A percentile compares a stretch with the other conserved stretches of the same genome.
Conservation (phyloP, 805 yeast species). For the Spathaspora gorwiae region DNA sequence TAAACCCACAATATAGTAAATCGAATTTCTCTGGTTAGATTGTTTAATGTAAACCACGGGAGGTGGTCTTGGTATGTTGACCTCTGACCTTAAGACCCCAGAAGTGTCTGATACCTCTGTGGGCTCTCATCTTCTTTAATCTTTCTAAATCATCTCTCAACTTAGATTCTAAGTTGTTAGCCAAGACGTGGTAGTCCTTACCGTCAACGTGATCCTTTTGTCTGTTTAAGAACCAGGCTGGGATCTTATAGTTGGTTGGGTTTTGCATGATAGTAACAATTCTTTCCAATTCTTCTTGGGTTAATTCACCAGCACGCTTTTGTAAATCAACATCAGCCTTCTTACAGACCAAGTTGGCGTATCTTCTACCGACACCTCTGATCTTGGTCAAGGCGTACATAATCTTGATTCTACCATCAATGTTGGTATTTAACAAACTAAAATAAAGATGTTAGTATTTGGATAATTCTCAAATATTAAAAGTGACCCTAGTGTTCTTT, state of each 20-base stretch:
- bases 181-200: slow-evolving; percentile 98
- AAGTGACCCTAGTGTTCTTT: no score
- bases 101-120: slow-evolving; percentile 99
- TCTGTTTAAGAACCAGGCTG: slow-evolving; percentile 99
- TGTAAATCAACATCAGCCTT: slow-evolving; percentile 98
- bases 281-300: slow-evolving; percentile 99
- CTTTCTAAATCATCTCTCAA: slow-evolving; percentile 99
- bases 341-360: slow-evolving; percentile 99
- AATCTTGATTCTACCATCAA: slow-evolving; percentile 99
- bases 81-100: slow-evolving; percentile 99
- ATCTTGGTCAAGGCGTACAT: slow-evolving; percentile 99
- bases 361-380: slow-evolving; percentile 99
- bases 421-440: slow-evolving; percentile 99
- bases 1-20: no score
- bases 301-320: slow-evolving; percentile 99
- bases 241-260: slow-evolving; percentile 99
- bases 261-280: slow-evolving; percentile 99
- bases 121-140: slow-evolving; percentile 99
- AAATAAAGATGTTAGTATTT: slow-evolving; percentile 23
- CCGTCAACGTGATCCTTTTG: slow-evolving; percentile 98
- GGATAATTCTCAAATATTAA: no score
- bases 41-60: slow-evolving; percentile 64
- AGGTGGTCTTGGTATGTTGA: slow-evolving; percentile 99
- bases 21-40: background rate
- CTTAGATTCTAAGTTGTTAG: slow-evolving; percentile 98